Percentiles rank a stretch among this genome's conserved stretches.
Conservation (phyloP, 2,329 filamentous ascomycete species). For the Dothidotthia symphoricarpi region DNA sequence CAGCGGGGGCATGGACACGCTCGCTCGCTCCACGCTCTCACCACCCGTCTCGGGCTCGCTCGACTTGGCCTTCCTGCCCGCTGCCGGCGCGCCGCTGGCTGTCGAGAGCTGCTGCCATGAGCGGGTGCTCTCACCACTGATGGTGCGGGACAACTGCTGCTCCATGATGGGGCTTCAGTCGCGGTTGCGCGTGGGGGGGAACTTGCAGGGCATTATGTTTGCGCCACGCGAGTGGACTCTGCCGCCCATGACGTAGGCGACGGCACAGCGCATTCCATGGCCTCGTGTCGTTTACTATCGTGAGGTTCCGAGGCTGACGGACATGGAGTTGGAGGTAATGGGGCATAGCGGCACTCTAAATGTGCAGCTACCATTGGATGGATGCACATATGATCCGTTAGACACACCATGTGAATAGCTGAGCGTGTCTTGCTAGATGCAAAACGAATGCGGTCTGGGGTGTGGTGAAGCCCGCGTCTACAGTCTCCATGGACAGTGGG, state of each 20-base stretch:
- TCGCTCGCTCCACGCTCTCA: slow-evolving; percentile 59
- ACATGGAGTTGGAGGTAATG: too few species aligned
- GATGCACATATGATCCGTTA: too few species aligned
- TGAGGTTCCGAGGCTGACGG: neutral
- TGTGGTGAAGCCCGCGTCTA: too few species aligned
- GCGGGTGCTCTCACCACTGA: slow-evolving; percentile 42
- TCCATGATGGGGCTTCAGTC: slow-evolving; percentile 24
- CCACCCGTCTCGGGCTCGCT: slow-evolving; percentile 61
- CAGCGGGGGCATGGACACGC: slow-evolving; percentile 63
- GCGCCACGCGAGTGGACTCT: slow-evolving; percentile 9
- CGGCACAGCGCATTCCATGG: neutral
- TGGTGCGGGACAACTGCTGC: slow-evolving; percentile 34
- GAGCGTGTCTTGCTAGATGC: too few species aligned
- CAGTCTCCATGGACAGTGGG: too few species aligned
- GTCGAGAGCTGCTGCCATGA: slow-evolving; percentile 50
- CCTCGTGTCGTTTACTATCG: neutral
- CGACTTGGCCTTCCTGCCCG: slow-evolving; percentile 57
- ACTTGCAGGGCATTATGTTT: slow-evolving; percentile 10
- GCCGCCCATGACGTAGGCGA: slow-evolving; percentile 15
- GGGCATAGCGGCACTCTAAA: too few species aligned
- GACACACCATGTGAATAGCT: too few species aligned
- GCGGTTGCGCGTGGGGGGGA: slow-evolving; percentile 7
- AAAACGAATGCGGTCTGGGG: too few species aligned
- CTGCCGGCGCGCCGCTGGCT: slow-evolving; percentile 40
- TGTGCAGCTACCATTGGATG: too few species aligned